Evolutionary conservation across 805 yeast species (phyloP), one percentile per base, ranked within the genome.

Genomic region (Candida ascalaphidarum): DNA sequence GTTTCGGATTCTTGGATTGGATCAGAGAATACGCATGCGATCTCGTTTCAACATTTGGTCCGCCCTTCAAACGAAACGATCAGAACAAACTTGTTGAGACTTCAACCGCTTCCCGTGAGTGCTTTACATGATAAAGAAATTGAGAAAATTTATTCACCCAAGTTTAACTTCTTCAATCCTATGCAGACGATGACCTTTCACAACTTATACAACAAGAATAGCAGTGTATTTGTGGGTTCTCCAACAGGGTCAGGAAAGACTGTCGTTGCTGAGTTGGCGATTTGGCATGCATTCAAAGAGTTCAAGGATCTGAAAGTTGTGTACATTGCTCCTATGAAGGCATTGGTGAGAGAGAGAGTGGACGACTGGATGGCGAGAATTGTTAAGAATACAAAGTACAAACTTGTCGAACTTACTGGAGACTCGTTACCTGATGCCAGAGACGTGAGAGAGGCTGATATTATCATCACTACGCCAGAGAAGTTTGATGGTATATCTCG

Each of bases 171-270:
- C 55, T 92, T 92, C 68, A 92, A 92, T 49, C 97, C 98, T 4
- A 88, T 92, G 96, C 98, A 92, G 56, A 89, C 97, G 0, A 89
- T 89, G 97, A 72, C 81, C 0, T 92, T 92, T 58, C 95, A 88
- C 48, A 73, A 95, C 0, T 56, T 92, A 25, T 92, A 88, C 57
- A 77, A 92, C 51, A 59, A 80, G 1, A 73, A 81, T 36, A 69
- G 80, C 2, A 82, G 81, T 49, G 88, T 81, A 0, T 82, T 92
- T 52, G 83, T 92, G 25, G 99, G 99, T 7, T 86, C 97, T 0
- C 99, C 99, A 3, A 92, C 98, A 2, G 98, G 98, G 14, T 89
- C 96, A 0, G 99, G 99, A 41, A 92, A 92, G 53, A 92, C 98
- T 0, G 81, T 92, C 19, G 97, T 94, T 17, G 95, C 97, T 0